Conservation (phyloP, 352 stramenopile genomes). For the Globisporangium recalcitrans region DNA sequence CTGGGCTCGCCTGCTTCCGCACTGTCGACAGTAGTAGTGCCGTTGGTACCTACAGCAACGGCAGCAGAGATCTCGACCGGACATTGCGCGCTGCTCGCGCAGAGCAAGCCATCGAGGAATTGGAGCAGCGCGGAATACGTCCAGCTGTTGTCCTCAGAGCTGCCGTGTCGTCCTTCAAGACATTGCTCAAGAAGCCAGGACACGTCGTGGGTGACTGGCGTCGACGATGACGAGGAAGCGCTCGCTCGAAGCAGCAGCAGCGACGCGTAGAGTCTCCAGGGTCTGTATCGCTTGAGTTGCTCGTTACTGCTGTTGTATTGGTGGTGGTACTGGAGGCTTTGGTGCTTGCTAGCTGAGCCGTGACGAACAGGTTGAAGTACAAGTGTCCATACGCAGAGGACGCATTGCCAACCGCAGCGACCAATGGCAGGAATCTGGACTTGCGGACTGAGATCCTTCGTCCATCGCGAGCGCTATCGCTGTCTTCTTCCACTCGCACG, state of each 20-base stretch:
- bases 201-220: background rate
- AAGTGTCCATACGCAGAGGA: background rate
- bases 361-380: slow-evolving; percentile 3
- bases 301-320: background rate
- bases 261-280: slow-evolving; percentile 7
- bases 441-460: background rate
- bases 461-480: background rate
- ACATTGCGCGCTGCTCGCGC: background rate
- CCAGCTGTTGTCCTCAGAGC: background rate
- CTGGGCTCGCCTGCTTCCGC: background rate
- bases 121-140: background rate
- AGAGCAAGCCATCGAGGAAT: slow-evolving; percentile 15
- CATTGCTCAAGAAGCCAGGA: slow-evolving; percentile 8
- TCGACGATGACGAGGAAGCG: background rate
- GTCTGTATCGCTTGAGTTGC: background rate
- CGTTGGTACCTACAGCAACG: background rate
- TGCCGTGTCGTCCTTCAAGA: background rate
- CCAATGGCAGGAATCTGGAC: background rate
- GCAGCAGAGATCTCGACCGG: background rate
- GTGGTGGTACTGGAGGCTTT: too few relatives aligned
- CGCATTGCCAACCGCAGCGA: too few relatives aligned
- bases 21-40: background rate
- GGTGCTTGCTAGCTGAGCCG: background rate
- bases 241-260: background rate
- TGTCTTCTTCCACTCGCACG: background rate